Evolutionary conservation across 192 early-diverging fungal genomes (phyloP), one percentile per base, ranked within the genome.

Genomic region (Endogone sp.): DNA sequence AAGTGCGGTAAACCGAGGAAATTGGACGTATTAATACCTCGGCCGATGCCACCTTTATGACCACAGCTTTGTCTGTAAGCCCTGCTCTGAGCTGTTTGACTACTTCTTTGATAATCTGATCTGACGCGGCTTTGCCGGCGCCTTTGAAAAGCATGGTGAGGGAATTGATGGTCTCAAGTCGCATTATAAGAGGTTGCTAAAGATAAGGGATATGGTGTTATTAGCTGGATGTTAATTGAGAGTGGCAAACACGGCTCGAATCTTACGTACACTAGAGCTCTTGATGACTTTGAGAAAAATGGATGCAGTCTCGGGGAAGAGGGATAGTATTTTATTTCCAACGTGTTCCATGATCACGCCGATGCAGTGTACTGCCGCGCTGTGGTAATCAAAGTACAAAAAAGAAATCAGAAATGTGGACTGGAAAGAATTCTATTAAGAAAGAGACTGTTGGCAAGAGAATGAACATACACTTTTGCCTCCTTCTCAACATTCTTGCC

Each of bases 261-360:
- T 79, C n/a, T 65, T 67, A 64, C 72, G 69, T 77, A 90, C 90
- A 73, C 86, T 91, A 49, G 82, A 77, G 54, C 71, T 81, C 64
- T 88, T 92, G n/a, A 88, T 79, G 4, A 86, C 69, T 74, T 91
- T 92, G n/a, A 87, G 57, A 56, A 90, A 81, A 6, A 82, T 81
- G 4, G 78, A 78, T 1, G 82, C 70, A 2, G 89, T 85, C 64
- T 93, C 92, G 6, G 86, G 77, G 62, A 88, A 84, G 22, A 93
- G 71, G 10, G 92, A 92, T 56, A 91, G 71, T 3, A 91, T 70
- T 81, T 92, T 93, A 71, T 78, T 75, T 20, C 92, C 92, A 9
- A 92, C 73, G 2, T 86, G 81, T 63, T 93, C 92, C 70, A 94
- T 90, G 25, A 98, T 77, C 24, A 82, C 82, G 2, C 96, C 95